These are phyloP conservation scores for Ustilago trichophora DNA, from an alignment of 1,284 basidiomycete species.

Conservation along the genomic window DNA sequence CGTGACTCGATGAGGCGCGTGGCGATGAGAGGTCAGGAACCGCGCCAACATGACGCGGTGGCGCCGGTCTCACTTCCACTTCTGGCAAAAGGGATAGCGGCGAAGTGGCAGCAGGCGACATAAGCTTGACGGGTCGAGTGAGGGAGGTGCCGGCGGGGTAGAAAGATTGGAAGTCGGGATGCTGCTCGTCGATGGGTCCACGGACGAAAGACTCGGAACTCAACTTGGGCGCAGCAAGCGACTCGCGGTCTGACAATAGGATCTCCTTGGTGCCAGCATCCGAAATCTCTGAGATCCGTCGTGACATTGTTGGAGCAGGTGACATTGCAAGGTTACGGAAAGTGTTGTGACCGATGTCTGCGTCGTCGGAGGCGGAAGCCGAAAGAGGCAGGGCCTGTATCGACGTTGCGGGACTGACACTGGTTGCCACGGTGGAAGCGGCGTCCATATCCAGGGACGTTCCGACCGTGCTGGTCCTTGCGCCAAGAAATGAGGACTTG, in stretches of 20 bases:
- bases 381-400: not conserved
- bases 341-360: not conserved
- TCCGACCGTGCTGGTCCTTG: not conserved
- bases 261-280: conserved; percentile 27
- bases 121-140: not conserved
- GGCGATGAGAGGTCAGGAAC: conserved; percentile 9
- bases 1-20: not conserved
- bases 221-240: conserved; percentile 1
- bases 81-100: conserved; percentile 12
- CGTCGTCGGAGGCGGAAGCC: not conserved
- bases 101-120: not conserved
- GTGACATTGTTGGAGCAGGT: conserved; percentile 1
- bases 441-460: not conserved
- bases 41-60: conserved; percentile 12
- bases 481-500: not conserved
- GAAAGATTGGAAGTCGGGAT: conserved; percentile 17
- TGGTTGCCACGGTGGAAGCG: conserved; percentile 6
- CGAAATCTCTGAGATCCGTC: conserved; percentile 13
- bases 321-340: too few relatives aligned
- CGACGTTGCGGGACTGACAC: not conserved
- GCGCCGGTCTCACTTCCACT: not conserved
- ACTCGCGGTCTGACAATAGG: conserved; percentile 25
- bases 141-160: conserved; percentile 5
- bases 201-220: conserved; percentile 10
- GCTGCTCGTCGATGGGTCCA: conserved; percentile 12